Evolutionary conservation across 345 rosid species (phyloP), one percentile per base, ranked within the genome.

Genomic region (Lepidium sativum): DNA sequence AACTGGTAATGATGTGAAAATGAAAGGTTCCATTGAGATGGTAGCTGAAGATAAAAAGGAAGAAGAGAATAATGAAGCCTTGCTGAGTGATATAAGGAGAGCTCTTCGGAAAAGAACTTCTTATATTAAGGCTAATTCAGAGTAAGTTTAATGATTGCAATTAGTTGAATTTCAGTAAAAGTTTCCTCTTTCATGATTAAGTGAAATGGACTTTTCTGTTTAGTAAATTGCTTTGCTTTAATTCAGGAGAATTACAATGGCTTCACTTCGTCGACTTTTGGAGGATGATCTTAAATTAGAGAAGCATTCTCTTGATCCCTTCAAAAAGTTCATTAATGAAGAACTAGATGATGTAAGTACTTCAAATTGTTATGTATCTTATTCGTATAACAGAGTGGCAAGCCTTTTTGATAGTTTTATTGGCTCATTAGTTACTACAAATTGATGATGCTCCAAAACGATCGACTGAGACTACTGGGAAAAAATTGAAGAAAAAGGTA

Each of bases 211-310:
- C 0, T 37, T 38, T 47, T 37, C 16, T 56, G 57, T 25, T 48
- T 14, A 23, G 52, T 50, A 32, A 50, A 48, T 40, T 31, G 4
- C 8, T 32, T 59, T 31, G 2, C 32, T 54, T 11, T 48, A 5
- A 27, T 27, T 54, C 80, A 92, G 96, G 54, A 52, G 76, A 64
- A 69, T 89, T 65, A 83, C 97, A 14, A 80, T 94, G 96, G 87
- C 81, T 48, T 83, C 83, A 63, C 85, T 85, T 62, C 95, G 96
- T 65, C 80, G 97, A 27, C 82, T 84, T 54, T 72, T 90, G 75
- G 99, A 94, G 81, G 78, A 80, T 74, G 99, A 94, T 80, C 90
- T 94, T 71, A 65, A 79, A 52, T 80, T 90, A 37, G 84, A 82
- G 39, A 82, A 83, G 54, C 8, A 39, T 79, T 32, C 79, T 34